phyloP scores from a whole-genome alignment of 169 alveolate genomes.

The Plasmodium fragile region DNA sequence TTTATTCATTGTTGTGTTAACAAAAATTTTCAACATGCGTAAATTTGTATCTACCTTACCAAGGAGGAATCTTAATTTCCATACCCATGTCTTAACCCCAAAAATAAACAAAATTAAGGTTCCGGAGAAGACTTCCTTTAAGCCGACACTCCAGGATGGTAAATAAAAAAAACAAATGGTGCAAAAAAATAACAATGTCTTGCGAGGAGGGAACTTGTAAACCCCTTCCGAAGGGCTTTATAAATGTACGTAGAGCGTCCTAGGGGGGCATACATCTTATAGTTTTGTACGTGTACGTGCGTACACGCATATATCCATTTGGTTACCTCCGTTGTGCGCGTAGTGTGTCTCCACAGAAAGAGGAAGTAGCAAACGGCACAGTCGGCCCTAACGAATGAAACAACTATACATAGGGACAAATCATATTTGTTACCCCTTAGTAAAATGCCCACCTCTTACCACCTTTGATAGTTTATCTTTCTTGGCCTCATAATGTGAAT shows the following conservation, averaged over 20 bases:
- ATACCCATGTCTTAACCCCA: constrained; percentile 67
- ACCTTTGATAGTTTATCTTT: background rate
- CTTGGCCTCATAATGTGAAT: background rate
- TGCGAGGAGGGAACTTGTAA: background rate
- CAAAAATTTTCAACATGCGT: background rate
- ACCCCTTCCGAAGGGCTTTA: background rate
- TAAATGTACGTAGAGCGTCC: background rate
- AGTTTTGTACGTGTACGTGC: background rate
- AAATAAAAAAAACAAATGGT: constrained; percentile 7
- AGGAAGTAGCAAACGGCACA: background rate
- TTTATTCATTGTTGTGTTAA: constrained; percentile 17
- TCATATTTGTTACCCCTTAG: background rate
- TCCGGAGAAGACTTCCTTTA: constrained; percentile 20
- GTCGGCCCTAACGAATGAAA: background rate
- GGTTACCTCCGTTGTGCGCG: background rate
- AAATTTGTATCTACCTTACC: background rate
- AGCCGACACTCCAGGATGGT: constrained; percentile 76
- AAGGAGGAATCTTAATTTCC: constrained; percentile 20
- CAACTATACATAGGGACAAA: background rate
- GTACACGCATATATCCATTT: background rate
- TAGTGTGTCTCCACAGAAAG: background rate
- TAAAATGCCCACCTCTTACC: background rate
- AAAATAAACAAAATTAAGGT: constrained; percentile 53
- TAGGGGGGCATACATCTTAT: background rate
- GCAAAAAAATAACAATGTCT: background rate